Conservation (phyloP, 306 rosid species). For the Citrullus mucosospermus region DNA sequence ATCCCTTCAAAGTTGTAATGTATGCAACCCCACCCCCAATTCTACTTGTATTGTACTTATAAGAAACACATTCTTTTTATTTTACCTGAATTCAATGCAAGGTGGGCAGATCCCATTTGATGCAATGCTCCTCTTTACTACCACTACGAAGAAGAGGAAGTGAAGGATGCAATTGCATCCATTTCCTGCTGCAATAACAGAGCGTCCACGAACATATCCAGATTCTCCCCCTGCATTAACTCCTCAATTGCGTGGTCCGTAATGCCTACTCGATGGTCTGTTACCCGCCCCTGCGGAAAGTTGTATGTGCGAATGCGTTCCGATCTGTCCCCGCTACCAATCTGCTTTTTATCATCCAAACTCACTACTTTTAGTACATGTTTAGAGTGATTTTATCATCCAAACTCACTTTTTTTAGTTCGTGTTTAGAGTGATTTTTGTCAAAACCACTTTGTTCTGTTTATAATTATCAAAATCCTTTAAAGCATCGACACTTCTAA, state of each 20-base stretch:
- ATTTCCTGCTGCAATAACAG: conserved; percentile 82
- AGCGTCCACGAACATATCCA: conserved; percentile 69
- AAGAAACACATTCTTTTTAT: background rate
- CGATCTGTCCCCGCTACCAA: conserved; percentile 92
- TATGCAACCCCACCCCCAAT: background rate
- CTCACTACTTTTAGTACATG: background rate
- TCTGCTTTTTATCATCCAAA: conserved; percentile 18
- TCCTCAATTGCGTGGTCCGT: conserved; percentile 70
- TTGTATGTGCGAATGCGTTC: conserved; percentile 88
- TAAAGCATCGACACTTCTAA: too few relatives aligned
- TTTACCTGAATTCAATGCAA: background rate
- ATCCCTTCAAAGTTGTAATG: background rate
- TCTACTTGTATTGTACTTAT: background rate
- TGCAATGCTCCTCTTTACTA: background rate
- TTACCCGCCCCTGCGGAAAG: conserved; percentile 86
- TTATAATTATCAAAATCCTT: too few relatives aligned
- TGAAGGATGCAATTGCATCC: conserved; percentile 60
- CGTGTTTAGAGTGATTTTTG: too few relatives aligned
- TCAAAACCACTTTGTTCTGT: too few relatives aligned
- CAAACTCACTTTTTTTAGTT: too few relatives aligned
- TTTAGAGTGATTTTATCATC: too few relatives aligned
- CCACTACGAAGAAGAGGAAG: conserved; percentile 13
- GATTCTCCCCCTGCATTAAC: conserved; percentile 68
- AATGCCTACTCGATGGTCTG: conserved; percentile 83
- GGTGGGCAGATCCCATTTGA: background rate